Base-by-base conservation (phyloP, 2,329 filamentous ascomycete species). In the Trichoderma pleuroti region DNA sequence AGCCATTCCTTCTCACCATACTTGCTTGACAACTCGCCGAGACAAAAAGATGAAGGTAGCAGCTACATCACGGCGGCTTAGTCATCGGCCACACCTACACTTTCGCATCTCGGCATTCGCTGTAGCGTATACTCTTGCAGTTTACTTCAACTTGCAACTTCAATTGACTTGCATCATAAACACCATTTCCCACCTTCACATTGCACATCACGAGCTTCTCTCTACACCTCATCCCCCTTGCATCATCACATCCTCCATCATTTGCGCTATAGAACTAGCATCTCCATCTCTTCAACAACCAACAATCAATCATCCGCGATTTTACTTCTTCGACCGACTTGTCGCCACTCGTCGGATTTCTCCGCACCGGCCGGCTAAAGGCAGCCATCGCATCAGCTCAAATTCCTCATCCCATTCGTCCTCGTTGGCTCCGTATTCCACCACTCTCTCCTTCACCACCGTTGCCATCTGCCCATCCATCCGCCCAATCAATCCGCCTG, bases 361-460 rank as follows among this genome's bases (percentile, higher is more conserved):
- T 68, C 66, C 66, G 56, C 66, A 68, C 66, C 66, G 18, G 56
- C 56, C 66, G 66, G 66, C 56, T 68, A 61, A 61, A 68, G 28
- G 18, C 39, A 66, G 28, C 24, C 3, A 26, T 12, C 54, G 46
- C 65, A 60, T 68, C 34, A 52, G 54, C 26, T 32, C 34, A 24
- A 30, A 42, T 36, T 30, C 28, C 42, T 49, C 42, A 21, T 49
- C n/a, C 18, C 42, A 49, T 49, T 49, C 42, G 42, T 49, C 46
- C 46, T 52, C 16, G 39, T 28, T 28, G 39, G 8, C n/a, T 42
- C 46, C 21, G 21, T 8, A 26, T 52, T 36, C 21, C n/a, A 39
- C 32, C 32, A 34, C 10, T 57, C 32, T 12, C 21, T 26, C n/a
- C 39, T n/a, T 16, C 5, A 8, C 24, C 34, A 42, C n/a, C 49